Percentiles rank a stretch among this genome's conserved stretches.
These are phyloP conservation scores for Mallotus repandus DNA, from an alignment of 441 rosid species.

Conservation along the genomic window DNA sequence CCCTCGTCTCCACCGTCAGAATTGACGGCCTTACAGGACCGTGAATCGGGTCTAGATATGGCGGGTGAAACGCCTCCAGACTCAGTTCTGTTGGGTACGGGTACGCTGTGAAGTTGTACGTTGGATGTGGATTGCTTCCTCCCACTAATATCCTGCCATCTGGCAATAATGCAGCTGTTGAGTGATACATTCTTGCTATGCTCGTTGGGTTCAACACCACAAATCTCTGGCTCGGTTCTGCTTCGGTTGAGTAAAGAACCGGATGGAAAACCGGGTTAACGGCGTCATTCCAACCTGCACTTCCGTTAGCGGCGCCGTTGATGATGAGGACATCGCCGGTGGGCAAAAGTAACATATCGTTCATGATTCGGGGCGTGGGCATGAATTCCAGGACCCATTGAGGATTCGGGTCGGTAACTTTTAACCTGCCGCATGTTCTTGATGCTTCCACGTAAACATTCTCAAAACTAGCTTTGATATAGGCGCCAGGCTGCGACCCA, in stretches of 20 bases:
- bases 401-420: constrained; percentile 52
- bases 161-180: constrained; percentile 60
- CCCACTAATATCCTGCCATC: constrained; percentile 84
- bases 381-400: constrained; percentile 49
- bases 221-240: constrained; percentile 47
- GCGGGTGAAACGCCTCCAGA: constrained; percentile 74
- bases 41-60: constrained; percentile 46
- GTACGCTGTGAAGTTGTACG: constrained; percentile 55
- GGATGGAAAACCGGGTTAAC: constrained; percentile 43
- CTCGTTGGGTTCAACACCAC: constrained; percentile 45
- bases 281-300: constrained; percentile 53
- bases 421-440: constrained; percentile 60
- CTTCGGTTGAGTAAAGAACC: constrained; percentile 38
- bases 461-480: constrained; percentile 31
- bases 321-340: constrained; percentile 45
- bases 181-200: constrained; percentile 76
- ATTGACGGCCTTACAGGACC: constrained; percentile 49
- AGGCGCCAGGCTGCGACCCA: constrained; percentile 58
- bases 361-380: constrained; percentile 53
- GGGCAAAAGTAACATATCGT: constrained; percentile 46
- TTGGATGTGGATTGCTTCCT: constrained; percentile 80
- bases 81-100: constrained; percentile 75
- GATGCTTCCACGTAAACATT: constrained; percentile 49
- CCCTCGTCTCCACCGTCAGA: constrained; percentile 42
- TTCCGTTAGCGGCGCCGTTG: constrained; percentile 51